A percentile compares a stretch with the other conserved stretches of the same genome.
Conservation (phyloP, 2,329 filamentous ascomycete genomes). For the Pestalotiopsis sp. region DNA sequence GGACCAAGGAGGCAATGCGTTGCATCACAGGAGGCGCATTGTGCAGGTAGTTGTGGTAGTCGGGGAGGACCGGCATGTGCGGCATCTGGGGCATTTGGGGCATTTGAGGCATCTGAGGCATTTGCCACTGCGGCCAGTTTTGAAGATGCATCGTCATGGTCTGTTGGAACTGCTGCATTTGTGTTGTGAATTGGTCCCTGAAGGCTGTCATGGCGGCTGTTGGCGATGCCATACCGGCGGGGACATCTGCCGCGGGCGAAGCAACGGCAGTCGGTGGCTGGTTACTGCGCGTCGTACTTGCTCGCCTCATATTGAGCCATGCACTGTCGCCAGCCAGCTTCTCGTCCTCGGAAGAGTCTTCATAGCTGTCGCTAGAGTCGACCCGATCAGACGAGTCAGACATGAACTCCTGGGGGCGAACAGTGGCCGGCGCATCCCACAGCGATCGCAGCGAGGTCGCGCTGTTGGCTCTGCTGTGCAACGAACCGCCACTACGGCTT, state of each 20-base stretch:
- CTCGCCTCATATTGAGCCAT: constrained; percentile 40
- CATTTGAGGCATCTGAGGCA: constrained; percentile 54
- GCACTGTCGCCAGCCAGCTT: constrained; percentile 42
- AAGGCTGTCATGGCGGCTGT: constrained; percentile 69
- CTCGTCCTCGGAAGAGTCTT: constrained; percentile 36
- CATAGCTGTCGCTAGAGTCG: constrained; percentile 38
- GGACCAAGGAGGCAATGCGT: constrained; percentile 72
- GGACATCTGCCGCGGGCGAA: constrained; percentile 30
- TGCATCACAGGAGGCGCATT: constrained; percentile 63
- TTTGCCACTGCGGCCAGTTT: constrained; percentile 63
- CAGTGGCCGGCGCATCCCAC: constrained; percentile 58
- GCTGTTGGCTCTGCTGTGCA: constrained; percentile 67
- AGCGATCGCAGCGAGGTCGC: constrained; percentile 68
- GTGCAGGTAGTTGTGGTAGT: constrained; percentile 71
- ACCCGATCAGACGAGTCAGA: constrained; percentile 44
- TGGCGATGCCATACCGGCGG: constrained; percentile 52
- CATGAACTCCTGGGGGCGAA: constrained; percentile 39
- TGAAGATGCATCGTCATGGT: constrained; percentile 68
- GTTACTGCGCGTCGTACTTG: constrained; percentile 23
- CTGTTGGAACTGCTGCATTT: constrained; percentile 78
- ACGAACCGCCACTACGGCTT: constrained; percentile 66
- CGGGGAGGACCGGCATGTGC: constrained; percentile 66
- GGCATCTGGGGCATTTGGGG: constrained; percentile 56
- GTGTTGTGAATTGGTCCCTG: constrained; percentile 73
- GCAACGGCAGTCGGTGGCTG: constrained; percentile 25